Base-by-base conservation (phyloP, 2,329 filamentous ascomycete genomes). In the Pseudogymnoascus sp. region DNA sequence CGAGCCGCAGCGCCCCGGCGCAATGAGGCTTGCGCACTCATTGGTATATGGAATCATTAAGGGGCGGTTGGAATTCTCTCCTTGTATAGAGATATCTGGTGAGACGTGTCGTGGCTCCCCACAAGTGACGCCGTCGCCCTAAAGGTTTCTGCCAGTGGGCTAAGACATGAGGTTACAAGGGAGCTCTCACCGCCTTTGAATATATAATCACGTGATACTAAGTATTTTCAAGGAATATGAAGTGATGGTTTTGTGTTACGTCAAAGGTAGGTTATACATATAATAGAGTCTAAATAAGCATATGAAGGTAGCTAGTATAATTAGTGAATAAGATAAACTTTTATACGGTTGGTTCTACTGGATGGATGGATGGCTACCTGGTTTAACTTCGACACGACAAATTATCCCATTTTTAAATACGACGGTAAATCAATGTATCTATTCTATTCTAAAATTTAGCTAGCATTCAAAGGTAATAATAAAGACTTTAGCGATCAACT, bases 11-110 rank as follows among this genome's bases (percentile, higher is more conserved):
- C 45, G 26, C 45, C 45, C 45, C 45, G 45, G 45, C 45, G 45
- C 45, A 52, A 52, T 52, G 45, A 52, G 45, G 45, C 45, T 52
- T 52, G 45, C 45, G 45, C 45, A 52, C 45, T 52, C 45, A 52
- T 52, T 52, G 45, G 26, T 52, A 30, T 52, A 52, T 52, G 45
- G 45, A 52, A 52, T 23, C 45, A 52, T 52, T 30, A 52, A 52
- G 18, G 45, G 23, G n/a, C 7, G 26, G 45, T 18, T 12, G 45
- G 45, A 30, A 30, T 52, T 52, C 30, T 30, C 18, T 52, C 45
- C 30, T 52, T 30, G 45, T 30, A 23, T 48, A 52, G 45, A 30
- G n/a, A 18, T 30, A 52, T 30, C n/a, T 52, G 9, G 23, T 52
- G 26, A 52, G 8, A 15, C 26, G 5, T 30, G 45, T 30, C 45